These are phyloP conservation scores for Lagenidium sp. DNA, from an alignment of 352 stramenopile species.

Conservation along the genomic window DNA sequence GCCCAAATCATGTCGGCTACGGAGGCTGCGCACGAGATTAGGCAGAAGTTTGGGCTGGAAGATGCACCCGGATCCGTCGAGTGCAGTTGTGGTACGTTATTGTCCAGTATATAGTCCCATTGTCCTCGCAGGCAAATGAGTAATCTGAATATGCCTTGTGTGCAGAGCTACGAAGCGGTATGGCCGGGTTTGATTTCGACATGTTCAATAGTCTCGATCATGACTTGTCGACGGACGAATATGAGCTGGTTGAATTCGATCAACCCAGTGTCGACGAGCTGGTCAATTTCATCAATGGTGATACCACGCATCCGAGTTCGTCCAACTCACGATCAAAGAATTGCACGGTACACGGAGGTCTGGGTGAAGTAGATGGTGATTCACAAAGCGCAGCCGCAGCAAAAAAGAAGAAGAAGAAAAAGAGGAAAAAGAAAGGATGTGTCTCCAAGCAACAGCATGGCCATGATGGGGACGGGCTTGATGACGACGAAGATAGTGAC, in stretches of 20 bases:
- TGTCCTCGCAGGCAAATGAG: too few relatives aligned
- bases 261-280: conserved; percentile 76
- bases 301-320: conserved; percentile 13
- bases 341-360: conserved; percentile 9
- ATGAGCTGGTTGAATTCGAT: conserved; percentile 73
- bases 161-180: conserved; percentile 39
- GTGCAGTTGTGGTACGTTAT: conserved; percentile 38
- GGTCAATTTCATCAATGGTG: conserved; percentile 77
- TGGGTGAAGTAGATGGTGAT: conserved; percentile 3
- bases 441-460: not conserved
- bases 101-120: not conserved
- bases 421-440: conserved; percentile 56
- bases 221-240: conserved; percentile 67
- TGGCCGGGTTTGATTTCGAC: conserved; percentile 67
- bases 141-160: too few relatives aligned
- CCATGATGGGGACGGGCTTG: conserved; percentile 6
- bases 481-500: conserved; percentile 9
- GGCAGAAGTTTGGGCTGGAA: conserved; percentile 72
- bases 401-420: conserved; percentile 72
- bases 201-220: conserved; percentile 74
- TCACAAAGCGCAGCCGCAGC: conserved; percentile 2
- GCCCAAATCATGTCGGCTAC: conserved; percentile 81
- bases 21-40: conserved; percentile 60
- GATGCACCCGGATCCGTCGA: conserved; percentile 26
- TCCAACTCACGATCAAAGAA: conserved; percentile 21